These are phyloP conservation scores for Cyberlindnera petersonii DNA, from an alignment of 805 yeast genomes.

Conservation along the genomic window DNA sequence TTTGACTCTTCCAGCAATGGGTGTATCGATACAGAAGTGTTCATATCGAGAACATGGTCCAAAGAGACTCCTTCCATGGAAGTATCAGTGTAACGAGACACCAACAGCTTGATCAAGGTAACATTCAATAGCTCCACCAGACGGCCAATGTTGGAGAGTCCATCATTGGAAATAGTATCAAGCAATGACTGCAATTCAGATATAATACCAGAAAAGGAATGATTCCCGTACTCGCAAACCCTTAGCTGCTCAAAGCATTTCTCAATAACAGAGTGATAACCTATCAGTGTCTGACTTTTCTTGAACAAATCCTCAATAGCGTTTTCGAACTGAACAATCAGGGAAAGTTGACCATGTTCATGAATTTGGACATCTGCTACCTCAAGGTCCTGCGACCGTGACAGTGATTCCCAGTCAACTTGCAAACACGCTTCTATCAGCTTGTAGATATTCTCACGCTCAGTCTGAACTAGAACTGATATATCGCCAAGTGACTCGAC, in stretches of 20 bases:
- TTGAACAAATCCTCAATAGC: conserved; percentile 29
- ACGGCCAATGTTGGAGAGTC: conserved; percentile 31
- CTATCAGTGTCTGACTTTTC: conserved; percentile 29
- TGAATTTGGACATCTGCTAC: conserved; percentile 28
- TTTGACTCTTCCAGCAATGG: conserved; percentile 43
- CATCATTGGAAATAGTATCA: conserved; percentile 34
- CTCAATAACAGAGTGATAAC: conserved; percentile 28
- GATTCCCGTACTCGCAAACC: conserved; percentile 26
- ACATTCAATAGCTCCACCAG: conserved; percentile 35
- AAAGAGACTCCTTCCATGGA: conserved; percentile 1
- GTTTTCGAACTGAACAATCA: conserved; percentile 30
- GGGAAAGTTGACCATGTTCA: conserved; percentile 32
- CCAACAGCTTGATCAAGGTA: conserved; percentile 28
- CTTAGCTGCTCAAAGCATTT: conserved; percentile 24
- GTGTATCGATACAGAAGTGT: conserved; percentile 32
- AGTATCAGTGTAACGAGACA: conserved; percentile 25
- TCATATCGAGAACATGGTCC: conserved; percentile 36
- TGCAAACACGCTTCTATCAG: conserved; percentile 33
- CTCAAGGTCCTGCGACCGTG: conserved; percentile 46
- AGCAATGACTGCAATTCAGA: conserved; percentile 33
- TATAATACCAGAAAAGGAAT: conserved; percentile 22
- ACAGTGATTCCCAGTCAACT: conserved; percentile 52
- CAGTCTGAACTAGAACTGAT: conserved; percentile 37
- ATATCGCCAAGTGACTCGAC: conserved; percentile 39
- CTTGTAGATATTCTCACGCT: conserved; percentile 31